A percentile compares a stretch with the other conserved stretches of the same genome.
Conservation (phyloP, 176 grass and related monocot species). For the Echinochloa phyllopogon region DNA sequence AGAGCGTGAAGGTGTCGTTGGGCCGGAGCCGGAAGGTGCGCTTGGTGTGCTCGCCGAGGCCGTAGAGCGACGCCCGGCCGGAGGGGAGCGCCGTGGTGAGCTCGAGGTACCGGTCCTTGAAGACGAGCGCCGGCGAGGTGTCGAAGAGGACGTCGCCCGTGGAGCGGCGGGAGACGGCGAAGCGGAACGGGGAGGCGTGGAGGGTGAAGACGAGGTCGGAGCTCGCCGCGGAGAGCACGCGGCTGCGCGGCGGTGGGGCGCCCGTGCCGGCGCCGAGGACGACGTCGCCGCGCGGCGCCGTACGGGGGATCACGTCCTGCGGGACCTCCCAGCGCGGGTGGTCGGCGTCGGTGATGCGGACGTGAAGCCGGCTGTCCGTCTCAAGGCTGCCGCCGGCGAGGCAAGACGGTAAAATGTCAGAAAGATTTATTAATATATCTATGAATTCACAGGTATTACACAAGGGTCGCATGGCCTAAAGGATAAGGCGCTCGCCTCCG, state of each 20-base stretch:
- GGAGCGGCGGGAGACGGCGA: constrained; percentile 62
- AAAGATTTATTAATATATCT: too few species aligned
- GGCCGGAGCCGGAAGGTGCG: constrained; percentile 57
- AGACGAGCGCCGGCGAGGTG: constrained; percentile 45
- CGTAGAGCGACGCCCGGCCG: constrained; percentile 61
- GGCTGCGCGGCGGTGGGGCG: constrained; percentile 4
- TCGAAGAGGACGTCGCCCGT: constrained; percentile 64
- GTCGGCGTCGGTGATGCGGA: constrained; percentile 83
- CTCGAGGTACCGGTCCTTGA: constrained; percentile 84
- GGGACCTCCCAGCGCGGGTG: constrained; percentile 79
- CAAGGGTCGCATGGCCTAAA: constrained; percentile 94
- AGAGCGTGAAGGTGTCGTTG: constrained; percentile 76
- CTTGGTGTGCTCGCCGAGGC: constrained; percentile 92
- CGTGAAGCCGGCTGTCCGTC: constrained; percentile 70
- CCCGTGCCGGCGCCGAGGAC: background rate
- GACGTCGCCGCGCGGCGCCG: background rate
- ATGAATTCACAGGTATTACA: too few species aligned
- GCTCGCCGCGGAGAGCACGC: constrained; percentile 44
- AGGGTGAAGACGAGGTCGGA: constrained; percentile 68
- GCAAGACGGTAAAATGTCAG: too few species aligned
- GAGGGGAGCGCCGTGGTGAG: constrained; percentile 61
- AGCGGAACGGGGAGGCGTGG: constrained; percentile 59
- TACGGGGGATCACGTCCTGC: constrained; percentile 64
- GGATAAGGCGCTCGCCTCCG: constrained; percentile 99
- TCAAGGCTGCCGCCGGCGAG: constrained; percentile 56